Base-by-base conservation (phyloP, 192 early-diverging fungal species). In the Umbelopsis sp. region DNA sequence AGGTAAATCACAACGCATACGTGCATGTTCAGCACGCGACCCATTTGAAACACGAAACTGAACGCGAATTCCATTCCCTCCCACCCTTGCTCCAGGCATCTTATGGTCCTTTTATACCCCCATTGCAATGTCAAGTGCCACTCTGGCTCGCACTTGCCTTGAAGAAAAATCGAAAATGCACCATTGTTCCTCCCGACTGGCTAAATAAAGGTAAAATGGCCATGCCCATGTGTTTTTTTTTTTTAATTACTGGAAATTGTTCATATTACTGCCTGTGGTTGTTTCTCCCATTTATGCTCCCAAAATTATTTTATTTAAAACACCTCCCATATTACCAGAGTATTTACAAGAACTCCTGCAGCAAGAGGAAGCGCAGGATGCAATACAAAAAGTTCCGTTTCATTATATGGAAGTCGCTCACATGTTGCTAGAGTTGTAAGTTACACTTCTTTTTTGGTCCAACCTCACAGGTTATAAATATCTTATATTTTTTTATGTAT, bases 71-170 rank as follows among this genome's bases (percentile, higher is more conserved):
- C 18, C 46, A 68, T 9, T 46, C 35, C 27, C 18, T 46, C 35
- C 27, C 18, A 2, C 11, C 50, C 16, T 13, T 20, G 45, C 2
- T 55, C 22, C 80, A 94, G 90, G 90, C 91, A n/a, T 71, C 85
- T 3, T 84, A 88, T 69, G 92, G 92, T 5, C 88, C 93, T 1
- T 91, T 98, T 70, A 85, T 88, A 33, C 96, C 96, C 15, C 91
- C 94, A n/a, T 79, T 87, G 11, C 85, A 85, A 66, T 81, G 85
- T 22, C 69, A 83, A 71, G 95, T 96, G 0, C 95, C 94, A 35
- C 77, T 97, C 21, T 98, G 96, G 96, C 86, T 98, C 46, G 95
- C 95, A 10, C 68, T 94, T 20, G 80, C 86, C 37, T 79, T 98
- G 67, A 96, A 97, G 72, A 86, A 86, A 72, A 88, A 92, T 41